Conservation (phyloP, 306 rosid genomes). For the Arachis hypogaea region DNA sequence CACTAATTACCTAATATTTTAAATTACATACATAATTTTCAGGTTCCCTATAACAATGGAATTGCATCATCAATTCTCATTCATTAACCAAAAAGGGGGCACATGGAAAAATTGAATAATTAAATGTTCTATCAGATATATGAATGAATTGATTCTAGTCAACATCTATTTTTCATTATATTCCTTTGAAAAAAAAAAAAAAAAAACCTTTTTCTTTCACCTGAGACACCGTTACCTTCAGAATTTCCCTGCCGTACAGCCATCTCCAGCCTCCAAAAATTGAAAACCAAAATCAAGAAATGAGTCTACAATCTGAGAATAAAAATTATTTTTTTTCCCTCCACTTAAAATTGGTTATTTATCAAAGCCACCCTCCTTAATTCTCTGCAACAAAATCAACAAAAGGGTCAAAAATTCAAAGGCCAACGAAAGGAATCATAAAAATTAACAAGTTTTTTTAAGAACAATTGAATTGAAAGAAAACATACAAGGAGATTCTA, state of each 20-base stretch:
- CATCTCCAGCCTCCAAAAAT: conserved; percentile 55
- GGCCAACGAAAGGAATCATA: too few relatives aligned
- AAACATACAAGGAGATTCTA: too few relatives aligned
- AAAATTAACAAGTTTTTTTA: too few relatives aligned
- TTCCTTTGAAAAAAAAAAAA: background rate
- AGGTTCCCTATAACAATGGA: too few relatives aligned
- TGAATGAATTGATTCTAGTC: conserved; percentile 1
- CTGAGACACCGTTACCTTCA: conserved; percentile 49
- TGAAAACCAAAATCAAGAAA: conserved; percentile 40
- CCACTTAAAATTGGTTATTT: too few relatives aligned
- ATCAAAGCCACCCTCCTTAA: too few relatives aligned
- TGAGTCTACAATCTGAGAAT: conserved; percentile 41
- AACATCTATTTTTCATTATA: conserved; percentile 1
- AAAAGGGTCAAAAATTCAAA: too few relatives aligned
- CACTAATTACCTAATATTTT: too few relatives aligned
- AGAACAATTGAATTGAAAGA: too few relatives aligned
- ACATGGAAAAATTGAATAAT: conserved; percentile 1
- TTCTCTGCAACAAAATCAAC: too few relatives aligned
- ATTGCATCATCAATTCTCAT: too few relatives aligned
- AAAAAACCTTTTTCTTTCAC: conserved; percentile 35
- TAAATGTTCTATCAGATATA: background rate
- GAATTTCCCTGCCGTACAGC: conserved; percentile 54
- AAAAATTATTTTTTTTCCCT: background rate
- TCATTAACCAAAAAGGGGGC: background rate
- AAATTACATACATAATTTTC: too few relatives aligned